These are phyloP conservation scores for Tetrapyrgos nigripes DNA, from an alignment of 1,284 basidiomycete species.

Conservation along the genomic window DNA sequence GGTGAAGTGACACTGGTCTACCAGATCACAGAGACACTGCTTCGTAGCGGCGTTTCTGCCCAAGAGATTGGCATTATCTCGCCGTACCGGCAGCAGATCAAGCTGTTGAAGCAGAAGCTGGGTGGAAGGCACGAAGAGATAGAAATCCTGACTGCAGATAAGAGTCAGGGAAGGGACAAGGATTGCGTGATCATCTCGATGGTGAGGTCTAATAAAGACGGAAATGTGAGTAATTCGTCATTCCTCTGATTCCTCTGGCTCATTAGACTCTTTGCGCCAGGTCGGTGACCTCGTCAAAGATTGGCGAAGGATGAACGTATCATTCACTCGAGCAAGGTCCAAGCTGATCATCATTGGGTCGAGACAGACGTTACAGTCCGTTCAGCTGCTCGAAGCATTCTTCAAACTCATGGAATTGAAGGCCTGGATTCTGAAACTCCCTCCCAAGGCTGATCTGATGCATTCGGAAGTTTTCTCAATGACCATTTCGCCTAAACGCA, in stretches of 20 bases:
- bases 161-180: constrained; percentile 96
- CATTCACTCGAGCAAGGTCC: constrained; percentile 90
- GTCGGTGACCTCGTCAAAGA: constrained; percentile 93
- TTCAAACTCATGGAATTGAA: constrained; percentile 74
- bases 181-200: constrained; percentile 94
- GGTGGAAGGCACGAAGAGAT: constrained; percentile 55
- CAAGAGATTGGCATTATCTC: constrained; percentile 89
- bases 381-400: constrained; percentile 74
- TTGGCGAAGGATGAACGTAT: constrained; percentile 96
- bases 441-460: constrained; percentile 55
- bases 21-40: constrained; percentile 71
- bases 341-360: constrained; percentile 94
- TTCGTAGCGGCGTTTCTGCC: constrained; percentile 68
- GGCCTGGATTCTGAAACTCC: constrained; percentile 73
- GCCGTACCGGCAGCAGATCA: constrained; percentile 94
- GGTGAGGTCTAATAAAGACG: constrained; percentile 84
- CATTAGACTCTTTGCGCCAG: constrained; percentile 42
- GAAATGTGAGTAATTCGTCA: constrained; percentile 57
- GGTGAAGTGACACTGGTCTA: constrained; percentile 74
- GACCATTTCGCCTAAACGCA: background rate
- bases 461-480: constrained; percentile 40
- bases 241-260: background rate
- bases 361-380: constrained; percentile 67
- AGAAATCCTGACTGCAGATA: constrained; percentile 95
- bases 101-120: constrained; percentile 73